A percentile compares a stretch with the other conserved stretches of the same genome.
phyloP scores from a whole-genome alignment of 257 asterid genomes.

The Solanum chiquidenum region DNA sequence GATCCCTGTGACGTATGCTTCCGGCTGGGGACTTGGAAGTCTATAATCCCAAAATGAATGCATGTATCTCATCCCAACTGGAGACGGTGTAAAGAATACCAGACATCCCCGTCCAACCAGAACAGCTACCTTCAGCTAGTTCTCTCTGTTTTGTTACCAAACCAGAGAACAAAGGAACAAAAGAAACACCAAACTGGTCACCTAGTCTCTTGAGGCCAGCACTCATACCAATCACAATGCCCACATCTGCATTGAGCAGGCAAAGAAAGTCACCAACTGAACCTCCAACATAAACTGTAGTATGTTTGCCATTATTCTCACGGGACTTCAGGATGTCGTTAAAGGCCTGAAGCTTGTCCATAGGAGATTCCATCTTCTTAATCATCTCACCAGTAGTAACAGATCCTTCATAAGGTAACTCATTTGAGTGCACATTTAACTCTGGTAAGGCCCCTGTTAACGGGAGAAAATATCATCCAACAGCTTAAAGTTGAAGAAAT shows the following conservation, averaged over 20 bases:
- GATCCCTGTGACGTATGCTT: neutral
- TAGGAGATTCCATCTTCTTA: constrained; percentile 44
- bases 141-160: constrained; percentile 34
- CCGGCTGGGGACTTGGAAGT: neutral
- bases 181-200: constrained; percentile 35
- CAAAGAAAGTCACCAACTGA: constrained; percentile 56
- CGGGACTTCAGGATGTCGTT: constrained; percentile 17
- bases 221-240: constrained; percentile 47
- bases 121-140: constrained; percentile 19
- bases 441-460: constrained; percentile 20
- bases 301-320: constrained; percentile 9
- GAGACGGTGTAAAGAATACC: constrained; percentile 44
- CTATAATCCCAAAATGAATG: constrained; percentile 40
- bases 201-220: constrained; percentile 31
- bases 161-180: constrained; percentile 44
- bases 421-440: constrained; percentile 40
- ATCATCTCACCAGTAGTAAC: constrained; percentile 42
- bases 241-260: constrained; percentile 52
- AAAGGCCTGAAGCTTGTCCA: constrained; percentile 50
- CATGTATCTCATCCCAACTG: constrained; percentile 57
- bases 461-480: neutral
- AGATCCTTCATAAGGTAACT: constrained; percentile 39
- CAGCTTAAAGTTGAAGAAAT: neutral
- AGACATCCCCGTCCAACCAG: constrained; percentile 16
- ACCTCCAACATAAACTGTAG: constrained; percentile 51